Base-by-base conservation (phyloP, 1,284 basidiomycete species). In the Veloporphyrellus conicus region DNA sequence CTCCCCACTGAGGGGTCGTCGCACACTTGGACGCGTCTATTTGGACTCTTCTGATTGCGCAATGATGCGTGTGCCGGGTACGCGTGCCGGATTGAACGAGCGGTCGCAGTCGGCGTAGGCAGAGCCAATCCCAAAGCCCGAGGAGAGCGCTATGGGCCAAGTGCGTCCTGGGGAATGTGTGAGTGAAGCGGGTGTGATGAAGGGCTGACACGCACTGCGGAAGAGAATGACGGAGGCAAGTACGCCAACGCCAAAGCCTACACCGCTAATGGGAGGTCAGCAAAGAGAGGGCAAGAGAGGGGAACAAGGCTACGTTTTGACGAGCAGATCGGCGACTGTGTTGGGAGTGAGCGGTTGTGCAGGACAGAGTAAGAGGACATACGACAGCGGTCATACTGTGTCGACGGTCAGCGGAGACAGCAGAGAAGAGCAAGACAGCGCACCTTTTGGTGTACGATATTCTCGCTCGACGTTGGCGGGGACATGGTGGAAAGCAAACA, bases 51-150 rank as follows among this genome's bases (percentile, higher is more conserved):
- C 62, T 10, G 29, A 28, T 45, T 61, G 60, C 52, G 72, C 61
- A 68, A 88, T 71, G 58, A 96, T 79, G 57, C 90, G 84, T 50
- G 90, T 91, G 56, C 93, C 93, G 32, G 93, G 88, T 65, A 95
- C 83, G 61, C 92, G 82, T 53, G 93, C 87, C 16, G 93, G 90
- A 75, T 95, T 95, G 80, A 97, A 95, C 19, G 90, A 89, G 56
- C 91, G 86, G 75, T 97, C 93, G 73, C 93, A 97, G 79, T 97
- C 90, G 25, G 91, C 91, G 70, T 94, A 95, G 39, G 91, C 90
- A 48, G 85, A 83, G 52, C 91, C 91, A 40, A 84, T 76, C 39
- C 90, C 93, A 66, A 90, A 96, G 53, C 95, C 94, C 18, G 93
- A 93, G 7, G 90, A 81, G 49, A 98, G 82, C 52, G 92, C 88